Percentiles rank a stretch among this genome's conserved stretches.
These are phyloP conservation scores for Tulasnella sp. DNA, from an alignment of 768 basidiomycete species.

Conservation along the genomic window DNA sequence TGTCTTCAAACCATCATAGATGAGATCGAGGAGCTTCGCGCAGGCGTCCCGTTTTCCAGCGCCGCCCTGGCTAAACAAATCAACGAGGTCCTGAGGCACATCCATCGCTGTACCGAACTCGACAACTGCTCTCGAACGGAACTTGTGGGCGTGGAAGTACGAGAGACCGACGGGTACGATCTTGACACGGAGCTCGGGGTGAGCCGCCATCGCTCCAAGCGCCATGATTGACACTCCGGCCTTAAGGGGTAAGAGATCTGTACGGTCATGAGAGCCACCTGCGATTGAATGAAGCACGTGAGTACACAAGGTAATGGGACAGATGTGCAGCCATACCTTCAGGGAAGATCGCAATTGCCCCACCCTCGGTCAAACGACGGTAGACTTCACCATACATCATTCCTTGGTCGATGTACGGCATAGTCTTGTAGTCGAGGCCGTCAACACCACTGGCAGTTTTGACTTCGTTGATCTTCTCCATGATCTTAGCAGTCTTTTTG, in stretches of 20 bases:
- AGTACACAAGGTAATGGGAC: neutral
- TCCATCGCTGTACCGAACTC: constrained; percentile 90
- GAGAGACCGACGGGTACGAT: constrained; percentile 61
- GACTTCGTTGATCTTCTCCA: constrained; percentile 56
- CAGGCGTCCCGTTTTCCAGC: constrained; percentile 82
- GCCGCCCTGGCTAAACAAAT: constrained; percentile 88
- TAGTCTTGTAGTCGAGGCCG: constrained; percentile 68
- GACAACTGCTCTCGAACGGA: constrained; percentile 92
- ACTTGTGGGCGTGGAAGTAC: constrained; percentile 71
- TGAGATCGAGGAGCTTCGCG: constrained; percentile 74
- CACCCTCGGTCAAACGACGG: constrained; percentile 70
- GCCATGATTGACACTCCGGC: constrained; percentile 98
- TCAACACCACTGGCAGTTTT: constrained; percentile 38
- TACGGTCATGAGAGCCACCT: constrained; percentile 98
- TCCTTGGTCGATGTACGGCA: constrained; percentile 88
- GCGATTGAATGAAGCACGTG: neutral
- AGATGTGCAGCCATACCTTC: constrained; percentile 52
- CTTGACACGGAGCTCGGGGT: constrained; percentile 76
- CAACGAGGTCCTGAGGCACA: constrained; percentile 80
- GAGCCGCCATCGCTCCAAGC: constrained; percentile 90
- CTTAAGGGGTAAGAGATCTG: constrained; percentile 90
- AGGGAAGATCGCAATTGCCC: constrained; percentile 93
- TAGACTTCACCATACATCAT: constrained; percentile 94
- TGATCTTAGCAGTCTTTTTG: constrained; percentile 54
- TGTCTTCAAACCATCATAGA: constrained; percentile 88